Evolutionary conservation across 192 early-diverging fungal genomes (phyloP), one percentile per base, ranked within the genome.

Genomic region (Coemansia sp.): DNA sequence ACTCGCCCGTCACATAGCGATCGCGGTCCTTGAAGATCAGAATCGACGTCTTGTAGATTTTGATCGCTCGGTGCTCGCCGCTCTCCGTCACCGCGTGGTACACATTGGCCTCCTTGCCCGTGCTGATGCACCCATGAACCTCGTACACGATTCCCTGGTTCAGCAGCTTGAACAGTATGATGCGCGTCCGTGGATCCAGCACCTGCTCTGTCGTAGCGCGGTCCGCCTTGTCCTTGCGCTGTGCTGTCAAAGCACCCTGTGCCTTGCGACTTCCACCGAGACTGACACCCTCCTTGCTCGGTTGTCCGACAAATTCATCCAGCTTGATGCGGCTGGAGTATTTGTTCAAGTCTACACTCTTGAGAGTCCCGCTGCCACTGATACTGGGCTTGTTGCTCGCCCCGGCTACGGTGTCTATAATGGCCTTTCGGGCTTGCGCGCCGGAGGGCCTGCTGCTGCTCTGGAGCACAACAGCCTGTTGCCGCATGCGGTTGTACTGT

Each of bases 21-120:
- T 99, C 95, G 65, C 97, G 91, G 69, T 99, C 97, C 83, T 97
- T 97, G 82, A 99, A 99, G 1, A 89, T 87, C 65, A 99, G 83
- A 61, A 99, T 96, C n/a, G 94, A 96, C 23, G 97, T 97, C 70
- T 99, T 99, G 85, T 99, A 99, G 34, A 99, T 90, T 69, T 99
- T 97, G 70, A 99, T 93, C 8, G 97, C 95, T 6, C 90, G 82
- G 69, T 96, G 94, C 42, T 85, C 77, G 26, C 90, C 92, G 12
- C 82, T 68, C 48, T 93, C 92, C 10, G 94, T 96, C 14, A 86
- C 81, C 7, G 97, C 97, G 61, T 99, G 95, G 66, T 99, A 99
- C 16, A 99, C 97, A 75, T 99, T 99, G 64, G 97, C 97, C 80
- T 99, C 96, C 72, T 99, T 99, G 12, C 96, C 97, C 0, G 97